Conservation (phyloP, 2,329 filamentous ascomycete genomes). For the Fusarium nanum region DNA sequence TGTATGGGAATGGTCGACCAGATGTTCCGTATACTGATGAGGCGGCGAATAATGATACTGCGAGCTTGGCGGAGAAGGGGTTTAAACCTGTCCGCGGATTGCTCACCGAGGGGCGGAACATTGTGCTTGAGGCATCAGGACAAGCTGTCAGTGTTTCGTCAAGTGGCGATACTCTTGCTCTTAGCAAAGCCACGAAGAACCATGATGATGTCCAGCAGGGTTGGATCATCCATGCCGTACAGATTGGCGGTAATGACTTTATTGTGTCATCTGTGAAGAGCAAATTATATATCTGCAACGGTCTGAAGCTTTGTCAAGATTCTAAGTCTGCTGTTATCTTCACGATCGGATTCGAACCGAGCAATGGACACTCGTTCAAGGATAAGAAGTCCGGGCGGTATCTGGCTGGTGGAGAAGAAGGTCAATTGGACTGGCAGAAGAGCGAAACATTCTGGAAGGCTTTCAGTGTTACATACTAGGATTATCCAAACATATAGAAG, state of each 20-base stretch:
- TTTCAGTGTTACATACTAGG: conserved; percentile 7
- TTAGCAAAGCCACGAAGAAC: not conserved
- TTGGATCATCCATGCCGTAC: not conserved
- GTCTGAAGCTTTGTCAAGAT: not conserved
- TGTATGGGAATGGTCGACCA: not conserved
- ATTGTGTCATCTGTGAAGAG: not conserved
- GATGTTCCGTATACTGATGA: conserved; percentile 1
- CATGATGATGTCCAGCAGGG: conserved; percentile 6
- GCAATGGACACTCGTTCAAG: not conserved
- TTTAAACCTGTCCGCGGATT: conserved; percentile 13
- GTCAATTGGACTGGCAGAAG: not conserved
- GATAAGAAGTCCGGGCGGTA: not conserved
- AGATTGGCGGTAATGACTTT: not conserved
- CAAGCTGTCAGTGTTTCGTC: not conserved
- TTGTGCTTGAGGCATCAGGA: not conserved
- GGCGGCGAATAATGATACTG: not conserved
- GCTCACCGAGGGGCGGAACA: not conserved
- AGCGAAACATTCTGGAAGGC: not conserved
- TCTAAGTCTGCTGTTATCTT: not conserved
- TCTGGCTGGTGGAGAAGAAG: not conserved
- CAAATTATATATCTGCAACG: not conserved
- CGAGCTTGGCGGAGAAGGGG: not conserved
- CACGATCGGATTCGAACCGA: not conserved
- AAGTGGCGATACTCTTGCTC: not conserved
- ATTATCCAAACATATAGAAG: fast-evolving